Percentiles rank a stretch among this genome's conserved stretches.
phyloP scores from a whole-genome alignment of 1,139 yeast genomes.

The Lodderomyces pseudojiufengensis region DNA sequence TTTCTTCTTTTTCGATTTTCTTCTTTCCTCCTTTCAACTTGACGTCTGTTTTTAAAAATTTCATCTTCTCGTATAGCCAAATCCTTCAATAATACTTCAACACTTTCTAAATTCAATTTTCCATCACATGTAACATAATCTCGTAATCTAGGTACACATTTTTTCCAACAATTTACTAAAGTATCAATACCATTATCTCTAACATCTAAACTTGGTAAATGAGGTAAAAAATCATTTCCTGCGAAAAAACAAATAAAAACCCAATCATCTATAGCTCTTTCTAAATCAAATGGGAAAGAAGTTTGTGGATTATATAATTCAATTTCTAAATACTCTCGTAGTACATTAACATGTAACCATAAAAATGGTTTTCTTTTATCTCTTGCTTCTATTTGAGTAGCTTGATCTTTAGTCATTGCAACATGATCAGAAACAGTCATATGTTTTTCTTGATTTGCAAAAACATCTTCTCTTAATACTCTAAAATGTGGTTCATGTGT shows the following conservation, averaged over 20 bases:
- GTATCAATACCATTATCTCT: constrained; percentile 91
- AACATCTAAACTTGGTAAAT: constrained; percentile 89
- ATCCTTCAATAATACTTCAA: constrained; percentile 62
- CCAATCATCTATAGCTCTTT: constrained; percentile 98
- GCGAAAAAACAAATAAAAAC: constrained; percentile 98
- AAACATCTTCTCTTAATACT: constrained; percentile 93
- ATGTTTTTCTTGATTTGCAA: constrained; percentile 58
- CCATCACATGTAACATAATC: constrained; percentile 93
- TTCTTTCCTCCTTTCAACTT: constrained; percentile 62
- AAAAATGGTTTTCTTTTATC: constrained; percentile 81
- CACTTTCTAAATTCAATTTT: constrained; percentile 66
- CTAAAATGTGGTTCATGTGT: constrained; percentile 97
- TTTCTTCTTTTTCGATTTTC: constrained; percentile 62
- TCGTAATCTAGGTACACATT: constrained; percentile 57
- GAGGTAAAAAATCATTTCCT: constrained; percentile 98
- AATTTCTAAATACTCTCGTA: constrained; percentile 82
- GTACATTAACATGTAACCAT: constrained; percentile 87
- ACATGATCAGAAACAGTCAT: constrained; percentile 50
- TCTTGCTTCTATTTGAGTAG: constrained; percentile 46
- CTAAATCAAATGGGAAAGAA: constrained; percentile 78
- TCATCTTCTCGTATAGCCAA: constrained; percentile 74
- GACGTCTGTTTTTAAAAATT: constrained; percentile 70
- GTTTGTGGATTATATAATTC: constrained; percentile 72
- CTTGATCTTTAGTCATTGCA: constrained; percentile 60
- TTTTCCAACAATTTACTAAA: constrained; percentile 80